A percentile compares a stretch with the other conserved stretches of the same genome.
Conservation (phyloP, 306 rosid species). For the Crataegus laevigata region DNA sequence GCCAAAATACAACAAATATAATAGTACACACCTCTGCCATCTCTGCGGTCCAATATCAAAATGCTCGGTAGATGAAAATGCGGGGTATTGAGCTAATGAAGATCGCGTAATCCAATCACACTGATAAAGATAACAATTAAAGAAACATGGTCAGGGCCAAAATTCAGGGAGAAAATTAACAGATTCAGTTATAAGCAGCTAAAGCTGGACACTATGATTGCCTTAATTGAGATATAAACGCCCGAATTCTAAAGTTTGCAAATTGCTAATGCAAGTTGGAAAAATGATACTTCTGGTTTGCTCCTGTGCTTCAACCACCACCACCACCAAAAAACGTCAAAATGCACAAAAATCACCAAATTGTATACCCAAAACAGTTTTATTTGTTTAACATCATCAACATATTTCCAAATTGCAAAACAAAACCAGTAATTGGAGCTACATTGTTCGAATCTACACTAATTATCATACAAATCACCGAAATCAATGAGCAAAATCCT, state of each 20-base stretch:
- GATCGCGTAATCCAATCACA: conserved; percentile 10
- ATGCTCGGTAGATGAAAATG: neutral
- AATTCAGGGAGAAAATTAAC: neutral
- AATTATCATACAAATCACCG: neutral
- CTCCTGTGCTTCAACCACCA: neutral
- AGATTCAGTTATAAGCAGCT: neutral
- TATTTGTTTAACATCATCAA: neutral
- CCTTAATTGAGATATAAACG: neutral
- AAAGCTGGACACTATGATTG: neutral
- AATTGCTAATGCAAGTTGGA: neutral
- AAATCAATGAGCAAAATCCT: neutral
- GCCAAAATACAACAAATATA: neutral
- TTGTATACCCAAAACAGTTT: neutral
- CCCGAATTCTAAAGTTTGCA: neutral
- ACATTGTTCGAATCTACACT: neutral
- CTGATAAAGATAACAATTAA: neutral
- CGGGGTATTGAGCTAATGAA: neutral
- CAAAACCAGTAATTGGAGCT: neutral
- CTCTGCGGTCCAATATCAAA: neutral
- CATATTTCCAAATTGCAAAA: neutral
- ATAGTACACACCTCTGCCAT: conserved; percentile 69
- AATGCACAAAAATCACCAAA: neutral
- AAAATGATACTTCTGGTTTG: neutral
- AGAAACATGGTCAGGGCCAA: neutral
- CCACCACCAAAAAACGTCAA: neutral